A percentile compares a stretch with the other conserved stretches of the same genome.
These are phyloP conservation scores for Fraxinus cuspidata DNA, from an alignment of 257 asterid species.

Conservation along the genomic window DNA sequence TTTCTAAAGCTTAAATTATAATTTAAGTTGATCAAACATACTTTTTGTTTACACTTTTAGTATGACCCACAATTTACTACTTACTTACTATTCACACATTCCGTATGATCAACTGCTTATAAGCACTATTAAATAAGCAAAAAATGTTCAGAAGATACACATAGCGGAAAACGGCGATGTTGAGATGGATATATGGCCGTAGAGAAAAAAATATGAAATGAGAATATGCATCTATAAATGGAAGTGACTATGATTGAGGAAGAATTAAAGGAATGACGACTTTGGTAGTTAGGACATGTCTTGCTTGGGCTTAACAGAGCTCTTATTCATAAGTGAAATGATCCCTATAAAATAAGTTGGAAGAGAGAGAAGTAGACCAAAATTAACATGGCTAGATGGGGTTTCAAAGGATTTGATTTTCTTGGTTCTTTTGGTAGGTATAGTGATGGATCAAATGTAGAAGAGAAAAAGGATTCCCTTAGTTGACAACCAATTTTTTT, in stretches of 20 bases:
- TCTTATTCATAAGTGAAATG: background rate
- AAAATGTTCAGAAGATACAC: background rate
- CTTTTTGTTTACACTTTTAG: too few relatives aligned
- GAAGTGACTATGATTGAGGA: background rate
- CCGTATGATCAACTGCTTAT: too few relatives aligned
- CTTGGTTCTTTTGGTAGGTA: background rate
- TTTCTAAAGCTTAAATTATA: too few relatives aligned
- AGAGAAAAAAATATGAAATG: background rate
- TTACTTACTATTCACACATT: too few relatives aligned
- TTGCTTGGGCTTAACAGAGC: background rate
- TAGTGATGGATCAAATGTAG: background rate
- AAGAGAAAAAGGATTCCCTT: background rate
- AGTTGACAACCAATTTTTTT: background rate
- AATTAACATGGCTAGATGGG: background rate
- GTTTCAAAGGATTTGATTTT: background rate
- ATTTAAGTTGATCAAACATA: too few relatives aligned
- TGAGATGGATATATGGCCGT: background rate
- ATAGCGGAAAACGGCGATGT: background rate
- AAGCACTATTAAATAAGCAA: too few relatives aligned
- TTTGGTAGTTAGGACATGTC: background rate
- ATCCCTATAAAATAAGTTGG: background rate
- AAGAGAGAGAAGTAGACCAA: background rate
- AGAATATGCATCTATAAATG: background rate
- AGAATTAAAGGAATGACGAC: background rate
- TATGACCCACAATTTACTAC: too few relatives aligned